phyloP scores from a whole-genome alignment of 345 rosid species.

The Dipteronia sinensis region DNA sequence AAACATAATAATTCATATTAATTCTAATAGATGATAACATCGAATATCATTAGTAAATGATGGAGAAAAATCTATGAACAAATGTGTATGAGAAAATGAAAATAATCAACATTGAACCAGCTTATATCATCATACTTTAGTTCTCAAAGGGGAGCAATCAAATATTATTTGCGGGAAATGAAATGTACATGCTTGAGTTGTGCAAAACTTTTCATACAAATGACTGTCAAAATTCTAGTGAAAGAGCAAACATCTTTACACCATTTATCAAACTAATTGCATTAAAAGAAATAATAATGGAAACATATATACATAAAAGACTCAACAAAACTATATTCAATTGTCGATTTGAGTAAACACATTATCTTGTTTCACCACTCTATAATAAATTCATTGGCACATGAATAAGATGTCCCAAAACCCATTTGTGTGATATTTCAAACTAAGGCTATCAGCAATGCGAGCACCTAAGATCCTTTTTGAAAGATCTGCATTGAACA shows the following conservation, averaged over 20 bases:
- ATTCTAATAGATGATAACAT: too few species aligned
- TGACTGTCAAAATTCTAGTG: background rate
- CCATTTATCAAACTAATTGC: background rate
- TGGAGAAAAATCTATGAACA: constrained; percentile 29
- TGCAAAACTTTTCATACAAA: background rate
- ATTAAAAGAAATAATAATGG: background rate
- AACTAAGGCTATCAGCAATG: too few species aligned
- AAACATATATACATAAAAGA: background rate
- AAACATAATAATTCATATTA: too few species aligned
- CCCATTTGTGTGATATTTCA: too few species aligned
- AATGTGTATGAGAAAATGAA: constrained; percentile 26
- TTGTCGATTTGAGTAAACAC: background rate
- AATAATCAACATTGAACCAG: background rate
- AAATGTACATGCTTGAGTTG: background rate
- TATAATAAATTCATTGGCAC: too few species aligned
- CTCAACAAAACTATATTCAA: background rate
- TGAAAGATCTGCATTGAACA: too few species aligned
- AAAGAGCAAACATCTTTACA: background rate
- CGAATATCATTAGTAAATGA: too few species aligned
- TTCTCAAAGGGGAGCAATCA: constrained; percentile 7
- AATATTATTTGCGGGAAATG: background rate
- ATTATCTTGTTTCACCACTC: background rate
- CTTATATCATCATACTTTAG: background rate
- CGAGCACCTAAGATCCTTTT: too few species aligned
- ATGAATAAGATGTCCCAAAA: too few species aligned